Percentiles rank a stretch among this genome's conserved stretches.
These are phyloP conservation scores for Silybum marianum DNA, from an alignment of 129 eudicot genomes.

Conservation along the genomic window DNA sequence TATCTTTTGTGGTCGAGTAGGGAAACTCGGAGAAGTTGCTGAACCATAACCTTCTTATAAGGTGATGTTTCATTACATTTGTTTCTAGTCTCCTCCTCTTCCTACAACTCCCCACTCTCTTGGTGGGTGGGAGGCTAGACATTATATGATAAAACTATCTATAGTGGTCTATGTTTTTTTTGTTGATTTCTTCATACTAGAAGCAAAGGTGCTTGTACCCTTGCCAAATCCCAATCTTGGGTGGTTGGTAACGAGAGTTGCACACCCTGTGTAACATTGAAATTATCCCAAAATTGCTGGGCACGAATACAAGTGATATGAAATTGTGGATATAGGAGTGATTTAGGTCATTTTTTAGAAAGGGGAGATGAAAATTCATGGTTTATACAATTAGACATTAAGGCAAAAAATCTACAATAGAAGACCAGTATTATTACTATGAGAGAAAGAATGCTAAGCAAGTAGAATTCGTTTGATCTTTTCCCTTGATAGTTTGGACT, in stretches of 20 bases:
- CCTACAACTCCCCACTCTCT: background rate
- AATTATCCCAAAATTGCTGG: background rate
- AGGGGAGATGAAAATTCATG: background rate
- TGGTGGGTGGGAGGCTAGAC: background rate
- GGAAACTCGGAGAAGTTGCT: background rate
- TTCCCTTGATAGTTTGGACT: background rate
- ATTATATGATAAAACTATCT: background rate
- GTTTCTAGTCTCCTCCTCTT: background rate
- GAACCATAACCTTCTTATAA: background rate
- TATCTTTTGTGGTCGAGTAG: background rate
- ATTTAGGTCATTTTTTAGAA: background rate
- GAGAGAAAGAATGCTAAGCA: background rate
- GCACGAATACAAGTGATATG: background rate
- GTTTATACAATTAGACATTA: background rate
- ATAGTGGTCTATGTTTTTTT: background rate
- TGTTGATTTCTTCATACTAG: background rate
- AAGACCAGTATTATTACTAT: background rate
- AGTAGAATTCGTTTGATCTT: background rate
- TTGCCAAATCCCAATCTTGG: background rate
- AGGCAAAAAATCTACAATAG: too few species aligned
- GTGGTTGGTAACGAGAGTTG: background rate
- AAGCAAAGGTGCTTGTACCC: background rate
- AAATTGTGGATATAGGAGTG: background rate
- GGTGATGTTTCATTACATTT: background rate
- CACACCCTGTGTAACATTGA: background rate